Percentiles rank a stretch among this genome's conserved stretches.
phyloP scores from a whole-genome alignment of 2,329 filamentous ascomycete genomes.

The Colletotrichum navitas region DNA sequence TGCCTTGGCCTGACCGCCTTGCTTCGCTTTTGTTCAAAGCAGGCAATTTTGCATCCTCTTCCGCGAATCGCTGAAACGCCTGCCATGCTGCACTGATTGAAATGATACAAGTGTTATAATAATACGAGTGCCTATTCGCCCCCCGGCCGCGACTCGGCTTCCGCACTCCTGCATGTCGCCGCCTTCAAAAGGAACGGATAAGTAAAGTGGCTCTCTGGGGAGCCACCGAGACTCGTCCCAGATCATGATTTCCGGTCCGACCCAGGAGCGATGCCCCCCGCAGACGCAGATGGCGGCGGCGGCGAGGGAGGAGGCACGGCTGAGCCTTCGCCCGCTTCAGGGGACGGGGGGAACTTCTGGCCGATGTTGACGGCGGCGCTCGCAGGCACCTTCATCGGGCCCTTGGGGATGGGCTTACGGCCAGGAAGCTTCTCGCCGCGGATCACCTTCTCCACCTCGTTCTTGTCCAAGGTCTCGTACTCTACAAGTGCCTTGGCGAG shows the following conservation, averaged over 20 bases:
- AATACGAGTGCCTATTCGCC: conserved; percentile 16
- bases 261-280: conserved; percentile 18
- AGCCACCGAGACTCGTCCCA: background rate
- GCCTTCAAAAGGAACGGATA: conserved; percentile 9
- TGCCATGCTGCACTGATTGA: conserved; percentile 40
- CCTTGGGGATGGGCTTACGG: conserved; percentile 75
- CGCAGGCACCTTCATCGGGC: conserved; percentile 54
- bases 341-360: conserved; percentile 28
- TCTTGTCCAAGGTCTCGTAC: conserved; percentile 91
- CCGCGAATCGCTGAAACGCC: conserved; percentile 37
- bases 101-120: conserved; percentile 36
- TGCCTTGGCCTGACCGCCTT: background rate
- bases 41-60: conserved; percentile 23
- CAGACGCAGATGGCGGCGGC: conserved; percentile 40
- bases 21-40: conserved; percentile 18
- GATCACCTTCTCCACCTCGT: conserved; percentile 92
- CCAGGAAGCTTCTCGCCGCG: conserved; percentile 83
- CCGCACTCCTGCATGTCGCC: conserved; percentile 22
- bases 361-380: conserved; percentile 22
- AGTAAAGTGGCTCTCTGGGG: background rate
- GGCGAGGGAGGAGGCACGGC: conserved; percentile 33
- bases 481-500: conserved; percentile 91
- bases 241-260: conserved; percentile 34
- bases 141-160: conserved; percentile 22
- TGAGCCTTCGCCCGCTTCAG: conserved; percentile 27